Percentiles rank a stretch among this genome's conserved stretches.
phyloP scores from a whole-genome alignment of 2,329 filamentous ascomycete genomes.

The Chrysoporthe cubensis region DNA sequence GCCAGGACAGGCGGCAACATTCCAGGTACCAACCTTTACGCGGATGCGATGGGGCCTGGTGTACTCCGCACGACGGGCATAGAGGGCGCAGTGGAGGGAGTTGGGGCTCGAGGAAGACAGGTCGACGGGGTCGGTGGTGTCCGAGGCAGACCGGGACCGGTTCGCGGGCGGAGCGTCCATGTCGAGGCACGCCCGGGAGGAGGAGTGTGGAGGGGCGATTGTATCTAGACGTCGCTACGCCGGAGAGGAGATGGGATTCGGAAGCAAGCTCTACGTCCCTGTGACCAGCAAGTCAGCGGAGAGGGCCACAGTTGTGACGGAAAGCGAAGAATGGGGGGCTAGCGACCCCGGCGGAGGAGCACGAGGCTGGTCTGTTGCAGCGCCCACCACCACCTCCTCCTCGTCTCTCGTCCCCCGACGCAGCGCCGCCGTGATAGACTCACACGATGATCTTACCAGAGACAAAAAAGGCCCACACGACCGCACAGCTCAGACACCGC shows the following conservation, averaged over 20 bases:
- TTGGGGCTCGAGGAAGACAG: slow-evolving; percentile 49
- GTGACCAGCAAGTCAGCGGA: background rate
- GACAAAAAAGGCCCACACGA: background rate
- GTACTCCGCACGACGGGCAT: slow-evolving; percentile 78
- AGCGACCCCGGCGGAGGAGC: background rate
- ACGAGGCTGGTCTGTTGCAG: background rate
- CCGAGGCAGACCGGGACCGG: slow-evolving; percentile 19
- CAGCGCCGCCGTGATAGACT: background rate
- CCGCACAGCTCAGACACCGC: background rate
- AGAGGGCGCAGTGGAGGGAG: slow-evolving; percentile 67
- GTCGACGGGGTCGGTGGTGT: slow-evolving; percentile 25
- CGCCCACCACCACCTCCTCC: background rate
- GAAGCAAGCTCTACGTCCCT: background rate
- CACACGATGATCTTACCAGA: background rate
- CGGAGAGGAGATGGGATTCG: background rate
- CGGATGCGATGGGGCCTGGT: slow-evolving; percentile 73
- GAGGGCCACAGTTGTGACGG: background rate
- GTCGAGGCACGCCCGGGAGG: background rate
- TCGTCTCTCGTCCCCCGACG: background rate
- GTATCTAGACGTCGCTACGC: background rate
- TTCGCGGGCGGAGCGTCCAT: background rate
- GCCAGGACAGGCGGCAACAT: slow-evolving; percentile 82
- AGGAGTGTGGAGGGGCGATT: background rate
- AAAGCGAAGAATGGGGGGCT: background rate
- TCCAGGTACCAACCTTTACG: slow-evolving; percentile 94